These are phyloP conservation scores for Calocera viscosa DNA, from an alignment of 768 basidiomycete genomes.

Conservation along the genomic window DNA sequence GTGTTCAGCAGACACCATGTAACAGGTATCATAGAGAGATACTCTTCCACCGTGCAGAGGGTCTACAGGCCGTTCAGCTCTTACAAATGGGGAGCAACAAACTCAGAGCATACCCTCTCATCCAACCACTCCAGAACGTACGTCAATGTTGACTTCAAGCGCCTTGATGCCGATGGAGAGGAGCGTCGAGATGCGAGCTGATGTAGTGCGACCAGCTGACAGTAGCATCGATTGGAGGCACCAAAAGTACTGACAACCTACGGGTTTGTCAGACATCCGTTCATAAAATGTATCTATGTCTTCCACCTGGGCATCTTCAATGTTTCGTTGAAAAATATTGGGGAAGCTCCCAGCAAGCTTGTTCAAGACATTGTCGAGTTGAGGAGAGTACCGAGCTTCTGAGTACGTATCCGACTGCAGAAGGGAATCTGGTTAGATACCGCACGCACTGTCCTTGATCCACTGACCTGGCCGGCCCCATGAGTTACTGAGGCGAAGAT, in stretches of 20 bases:
- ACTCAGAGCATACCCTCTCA: constrained; percentile 9
- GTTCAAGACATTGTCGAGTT: too few species aligned
- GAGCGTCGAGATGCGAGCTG: not conserved
- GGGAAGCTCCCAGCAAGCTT: too few species aligned
- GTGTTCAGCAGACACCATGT: constrained; percentile 30
- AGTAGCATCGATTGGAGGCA: not conserved
- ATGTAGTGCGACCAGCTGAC: not conserved
- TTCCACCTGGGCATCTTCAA: too few species aligned
- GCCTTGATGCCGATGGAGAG: not conserved
- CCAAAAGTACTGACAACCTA: not conserved
- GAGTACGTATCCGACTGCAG: not conserved
- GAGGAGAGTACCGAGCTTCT: not conserved
- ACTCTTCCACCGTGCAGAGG: constrained; percentile 20
- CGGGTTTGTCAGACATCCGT: not conserved
- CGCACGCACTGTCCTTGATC: not conserved
- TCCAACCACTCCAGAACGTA: constrained; percentile 27
- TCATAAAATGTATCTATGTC: too few species aligned
- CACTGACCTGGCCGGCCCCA: not conserved
- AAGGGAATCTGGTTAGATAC: not conserved
- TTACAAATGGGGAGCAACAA: constrained; percentile 41
- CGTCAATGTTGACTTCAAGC: constrained; percentile 16
- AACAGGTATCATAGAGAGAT: constrained; percentile 23
- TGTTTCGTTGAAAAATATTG: too few species aligned
- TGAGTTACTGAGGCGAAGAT: not conserved
- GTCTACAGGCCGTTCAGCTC: constrained; percentile 37